phyloP scores from a whole-genome alignment of 371 early-diverging fungal genomes.

The Mortierella sp. region DNA sequence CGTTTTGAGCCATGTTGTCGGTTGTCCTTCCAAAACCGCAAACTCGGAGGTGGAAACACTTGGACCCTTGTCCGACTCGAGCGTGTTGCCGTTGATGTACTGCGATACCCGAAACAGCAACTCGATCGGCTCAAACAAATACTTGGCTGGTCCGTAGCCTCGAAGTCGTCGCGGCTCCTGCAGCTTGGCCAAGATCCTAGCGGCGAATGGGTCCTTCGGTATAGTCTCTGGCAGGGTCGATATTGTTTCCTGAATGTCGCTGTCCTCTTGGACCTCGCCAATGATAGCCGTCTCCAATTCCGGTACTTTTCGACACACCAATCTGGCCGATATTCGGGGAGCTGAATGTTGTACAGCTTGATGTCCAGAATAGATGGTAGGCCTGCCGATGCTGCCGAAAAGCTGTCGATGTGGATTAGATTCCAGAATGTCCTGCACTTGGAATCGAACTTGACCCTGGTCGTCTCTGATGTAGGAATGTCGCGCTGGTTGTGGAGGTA shows the following conservation, averaged over 20 bases:
- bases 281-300: neutral
- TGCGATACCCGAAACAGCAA: slow-evolving; percentile 5
- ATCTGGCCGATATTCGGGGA: neutral
- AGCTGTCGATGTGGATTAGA: slow-evolving; percentile 2
- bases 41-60: slow-evolving; percentile 15
- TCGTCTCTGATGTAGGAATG: slow-evolving; percentile 2
- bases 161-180: neutral
- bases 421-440: slow-evolving; percentile 16
- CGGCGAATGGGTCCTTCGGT: neutral
- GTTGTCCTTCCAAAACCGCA: slow-evolving; percentile 6
- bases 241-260: neutral
- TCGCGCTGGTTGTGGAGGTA: slow-evolving; percentile 8
- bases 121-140: slow-evolving; percentile 2
- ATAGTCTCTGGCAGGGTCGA: neutral
- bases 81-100: slow-evolving; percentile 15
- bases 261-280: neutral
- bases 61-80: slow-evolving; percentile 4
- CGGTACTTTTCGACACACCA: slow-evolving; percentile 9
- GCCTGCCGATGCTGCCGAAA: slow-evolving; percentile 10
- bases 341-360: slow-evolving; percentile 8
- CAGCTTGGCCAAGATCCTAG: neutral
- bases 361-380: slow-evolving; percentile 4
- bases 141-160: neutral
- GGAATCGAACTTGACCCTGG: slow-evolving; percentile 3
- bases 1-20: neutral